Evolutionary conservation across 257 asterid species (phyloP), one percentile per base, ranked within the genome.

Genomic region (Fraxinus americana): DNA sequence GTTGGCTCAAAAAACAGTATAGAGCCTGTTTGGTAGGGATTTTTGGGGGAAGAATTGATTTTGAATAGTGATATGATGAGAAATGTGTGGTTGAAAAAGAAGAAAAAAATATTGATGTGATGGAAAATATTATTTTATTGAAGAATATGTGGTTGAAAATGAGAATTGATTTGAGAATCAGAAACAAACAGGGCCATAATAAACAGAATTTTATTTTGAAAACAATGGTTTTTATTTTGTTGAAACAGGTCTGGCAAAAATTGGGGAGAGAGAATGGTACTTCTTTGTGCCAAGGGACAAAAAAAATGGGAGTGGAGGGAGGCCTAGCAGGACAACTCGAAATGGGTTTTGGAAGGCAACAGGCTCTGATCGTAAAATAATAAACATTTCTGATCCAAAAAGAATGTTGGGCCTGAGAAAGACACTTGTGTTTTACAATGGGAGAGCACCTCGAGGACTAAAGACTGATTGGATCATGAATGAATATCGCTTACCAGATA

Each of bases 381-480:
- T 77, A 57, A 81, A 89, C 76, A 9, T 29, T 0, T 81, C 90
- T 23, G 91, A 90, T 45, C 86, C 91, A 0, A 93, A 77, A 79
- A 86, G 38, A 66, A 36, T 81, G 19, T 19, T 93, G 41, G 97
- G 98, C 7, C 77, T 87, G 5, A 93, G 79, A 87, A 93, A 91
- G 70, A 93, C 98, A 0, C 79, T 93, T 36, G 98, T 93, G 19
- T 93, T 90, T 83, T 93, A 93, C 68, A 79, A 85, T 54, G 98
- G 98, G 16, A 86, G 97, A 45, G 98, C 98, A 23, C 97, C 98
- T 13, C 84, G 90, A 30, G 98, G 98, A 25, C 79, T 41, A 71
- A 93, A 86, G 81, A 93, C 98, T 0, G 92, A 93, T 71, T 93
- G 98, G 97, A 81, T 93, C 81, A 93, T 93, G 98, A 91, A 93